Base-by-base conservation (phyloP, 164 flowering plant species). In the Aristolochia fimbriata region DNA sequence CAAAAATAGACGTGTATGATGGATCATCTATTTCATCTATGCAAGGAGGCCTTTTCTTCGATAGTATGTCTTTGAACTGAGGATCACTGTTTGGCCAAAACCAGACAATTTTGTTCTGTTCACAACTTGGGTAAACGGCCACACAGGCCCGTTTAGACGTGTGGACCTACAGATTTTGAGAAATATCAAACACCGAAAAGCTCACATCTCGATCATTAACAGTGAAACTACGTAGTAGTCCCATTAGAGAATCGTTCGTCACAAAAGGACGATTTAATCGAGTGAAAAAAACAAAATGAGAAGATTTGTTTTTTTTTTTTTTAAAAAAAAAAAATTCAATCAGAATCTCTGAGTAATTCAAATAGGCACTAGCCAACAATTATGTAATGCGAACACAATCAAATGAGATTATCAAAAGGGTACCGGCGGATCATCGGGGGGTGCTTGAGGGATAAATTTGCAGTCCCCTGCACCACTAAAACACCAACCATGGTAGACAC, bases 401-500 rank as follows among this genome's bases (percentile, higher is more conserved):
- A 37, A 52, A n/a, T 15, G 15, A 13, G 13, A 23, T n/a, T 12
- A 52, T 22, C 31, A 10, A 56, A 62, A 31, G 20, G 3, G 57
- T 71, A 91, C 97, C 77, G 80, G 88, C 56, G 97, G 91, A 20
- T 91, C 96, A 57, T 91, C 95, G 0, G 66, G 78, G 16, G 97
- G 89, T 2, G 96, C 90, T 50, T 91, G 98, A 67, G 98, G 98
- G 60, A 91, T 87, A 62, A 86, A 68, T 60, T 88, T 81, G 73
- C 96, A 91, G 56, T 81, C 83, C 58, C 96, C 98, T 30, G 87
- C 66, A 47, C 96, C 98, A 75, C 72, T 71, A 57, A 92, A 92
- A 59, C 96, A 93, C 98, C 97, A 87, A 6, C 97, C 98, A 72
- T 93, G 98, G 67, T 93, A 89, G 47, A 86, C 96, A 68, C 98